Conservation (phyloP, 1,284 basidiomycete species). For the Omphalotus olearius region DNA sequence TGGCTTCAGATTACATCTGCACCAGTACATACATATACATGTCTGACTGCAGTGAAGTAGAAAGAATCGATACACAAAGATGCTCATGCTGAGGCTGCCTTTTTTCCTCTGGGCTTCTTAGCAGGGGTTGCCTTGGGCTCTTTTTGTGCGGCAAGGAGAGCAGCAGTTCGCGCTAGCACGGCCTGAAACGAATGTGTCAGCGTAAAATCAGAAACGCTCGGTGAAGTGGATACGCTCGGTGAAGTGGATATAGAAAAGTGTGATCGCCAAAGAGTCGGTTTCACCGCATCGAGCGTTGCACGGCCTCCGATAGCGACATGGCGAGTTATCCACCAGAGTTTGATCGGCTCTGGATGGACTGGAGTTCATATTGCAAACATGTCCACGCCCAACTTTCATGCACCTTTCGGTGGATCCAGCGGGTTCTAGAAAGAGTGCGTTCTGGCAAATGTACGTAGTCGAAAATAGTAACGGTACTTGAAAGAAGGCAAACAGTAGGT, state of each 20-base stretch:
- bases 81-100: constrained; percentile 29
- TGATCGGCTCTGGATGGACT: constrained; percentile 52
- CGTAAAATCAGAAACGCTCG: too few species aligned
- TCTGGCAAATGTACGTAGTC: constrained; percentile 15
- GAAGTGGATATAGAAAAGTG: constrained; percentile 26
- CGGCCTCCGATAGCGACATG: constrained; percentile 74
- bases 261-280: constrained; percentile 71
- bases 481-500: constrained; percentile 13
- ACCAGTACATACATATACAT: too few species aligned
- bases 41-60: too few species aligned
- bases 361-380: constrained; percentile 72
- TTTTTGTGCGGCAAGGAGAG: constrained; percentile 66
- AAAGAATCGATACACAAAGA: too few species aligned
- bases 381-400: constrained; percentile 84
- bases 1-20: too few species aligned
- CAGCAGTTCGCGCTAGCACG: constrained; percentile 78
- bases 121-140: constrained; percentile 69
- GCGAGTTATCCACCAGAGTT: constrained; percentile 51
- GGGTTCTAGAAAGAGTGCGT: constrained; percentile 75
- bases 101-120: constrained; percentile 77
- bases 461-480: not conserved
- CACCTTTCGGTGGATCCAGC: constrained; percentile 59
- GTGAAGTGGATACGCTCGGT: not conserved
- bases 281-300: constrained; percentile 54
- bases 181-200: constrained; percentile 46